Evolutionary conservation across 2,329 filamentous ascomycete genomes (phyloP).

Genomic region (Alternaria incomplexa): DNA sequence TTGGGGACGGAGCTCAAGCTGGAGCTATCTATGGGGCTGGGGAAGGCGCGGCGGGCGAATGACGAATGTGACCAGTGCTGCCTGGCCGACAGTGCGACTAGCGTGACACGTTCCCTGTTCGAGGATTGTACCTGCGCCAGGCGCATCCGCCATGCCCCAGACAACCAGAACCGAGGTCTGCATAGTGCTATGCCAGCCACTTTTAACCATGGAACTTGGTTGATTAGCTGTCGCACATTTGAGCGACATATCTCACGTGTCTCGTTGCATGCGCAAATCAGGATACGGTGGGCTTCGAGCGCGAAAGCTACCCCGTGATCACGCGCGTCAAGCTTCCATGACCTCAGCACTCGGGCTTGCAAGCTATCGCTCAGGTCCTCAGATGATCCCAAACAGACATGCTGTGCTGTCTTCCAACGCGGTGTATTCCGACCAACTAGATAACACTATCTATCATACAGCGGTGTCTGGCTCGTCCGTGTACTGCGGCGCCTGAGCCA

Average conservation of each 20-base stretch:
- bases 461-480: constrained; percentile 36
- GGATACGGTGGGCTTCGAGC: not conserved
- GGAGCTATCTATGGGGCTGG: constrained; percentile 19
- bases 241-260: not conserved
- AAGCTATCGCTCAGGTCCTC: not conserved
- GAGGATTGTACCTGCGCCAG: not conserved
- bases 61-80: constrained; percentile 11
- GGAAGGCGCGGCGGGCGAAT: constrained; percentile 12
- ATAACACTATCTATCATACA: constrained; percentile 18
- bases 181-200: not conserved
- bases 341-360: constrained; percentile 5
- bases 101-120: constrained; percentile 14
- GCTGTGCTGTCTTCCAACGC: not conserved
- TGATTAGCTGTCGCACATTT: not conserved
- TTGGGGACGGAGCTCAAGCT: constrained; percentile 15
- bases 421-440: not conserved
- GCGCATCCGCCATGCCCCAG: not conserved
- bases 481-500: constrained; percentile 30
- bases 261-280: not conserved
- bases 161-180: not conserved
- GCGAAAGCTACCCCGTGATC: not conserved
- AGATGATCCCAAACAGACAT: constrained; percentile 1
- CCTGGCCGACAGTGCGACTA: constrained; percentile 7
- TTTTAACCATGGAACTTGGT: not conserved
- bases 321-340: constrained; percentile 5